Evolutionary conservation across 441 rosid genomes (phyloP).

Genomic region (Aquilaria agallochum): DNA sequence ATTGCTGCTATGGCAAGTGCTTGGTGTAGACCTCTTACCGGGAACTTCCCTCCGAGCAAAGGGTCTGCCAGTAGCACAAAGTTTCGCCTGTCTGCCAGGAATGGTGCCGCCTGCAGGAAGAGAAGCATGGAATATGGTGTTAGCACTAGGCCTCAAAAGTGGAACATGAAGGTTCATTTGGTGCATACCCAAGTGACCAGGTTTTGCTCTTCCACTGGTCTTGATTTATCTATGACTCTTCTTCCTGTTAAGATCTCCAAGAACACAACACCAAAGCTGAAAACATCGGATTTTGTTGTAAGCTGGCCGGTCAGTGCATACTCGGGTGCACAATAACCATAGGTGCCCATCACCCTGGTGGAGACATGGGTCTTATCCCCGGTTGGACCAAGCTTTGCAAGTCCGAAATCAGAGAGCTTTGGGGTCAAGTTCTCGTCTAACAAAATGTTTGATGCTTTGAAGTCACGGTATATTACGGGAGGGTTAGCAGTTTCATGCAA

Average conservation of each 20-base stretch:
- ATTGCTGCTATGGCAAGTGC: constrained; percentile 89
- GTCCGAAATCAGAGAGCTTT: constrained; percentile 86
- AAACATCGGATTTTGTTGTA: constrained; percentile 76
- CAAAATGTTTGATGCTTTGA: constrained; percentile 79
- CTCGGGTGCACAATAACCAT: constrained; percentile 86
- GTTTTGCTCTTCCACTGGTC: constrained; percentile 70
- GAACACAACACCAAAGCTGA: constrained; percentile 86
- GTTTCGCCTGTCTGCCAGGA: constrained; percentile 68
- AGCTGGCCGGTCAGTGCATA: constrained; percentile 78
- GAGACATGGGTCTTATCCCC: constrained; percentile 86
- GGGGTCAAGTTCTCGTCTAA: constrained; percentile 71
- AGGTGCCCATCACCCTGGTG: constrained; percentile 92
- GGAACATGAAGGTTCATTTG: not conserved
- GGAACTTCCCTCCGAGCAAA: constrained; percentile 55
- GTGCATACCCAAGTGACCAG: constrained; percentile 70
- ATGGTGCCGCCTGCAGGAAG: constrained; percentile 66
- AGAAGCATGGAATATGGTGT: not conserved
- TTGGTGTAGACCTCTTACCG: constrained; percentile 68
- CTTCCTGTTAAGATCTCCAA: constrained; percentile 81
- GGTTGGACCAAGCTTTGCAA: constrained; percentile 86
- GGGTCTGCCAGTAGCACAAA: constrained; percentile 78
- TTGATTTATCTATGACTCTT: constrained; percentile 66
- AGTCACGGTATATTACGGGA: constrained; percentile 87
- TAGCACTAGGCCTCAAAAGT: not conserved
- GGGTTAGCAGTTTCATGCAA: constrained; percentile 77